Evolutionary conservation across 1,284 basidiomycete genomes (phyloP).

Genomic region (Athelia sp.): DNA sequence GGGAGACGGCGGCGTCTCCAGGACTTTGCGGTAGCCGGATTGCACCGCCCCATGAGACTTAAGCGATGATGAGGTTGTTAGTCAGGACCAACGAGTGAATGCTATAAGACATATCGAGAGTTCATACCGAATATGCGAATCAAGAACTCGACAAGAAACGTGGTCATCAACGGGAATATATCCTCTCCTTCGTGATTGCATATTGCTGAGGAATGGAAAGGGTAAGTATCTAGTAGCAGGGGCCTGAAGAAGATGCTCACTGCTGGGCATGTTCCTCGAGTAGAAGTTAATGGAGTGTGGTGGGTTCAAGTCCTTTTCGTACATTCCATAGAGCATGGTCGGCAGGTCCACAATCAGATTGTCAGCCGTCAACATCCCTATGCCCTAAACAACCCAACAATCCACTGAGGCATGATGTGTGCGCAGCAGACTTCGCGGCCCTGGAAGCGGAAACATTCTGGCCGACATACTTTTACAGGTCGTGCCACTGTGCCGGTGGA

Average conservation of each 20-base stretch:
- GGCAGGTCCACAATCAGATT: conserved; percentile 63
- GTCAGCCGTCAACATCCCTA: conserved; percentile 31
- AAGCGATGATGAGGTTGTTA: conserved; percentile 10
- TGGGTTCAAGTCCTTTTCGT: conserved; percentile 63
- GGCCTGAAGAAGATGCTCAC: conserved; percentile 30
- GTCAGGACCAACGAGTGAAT: neutral
- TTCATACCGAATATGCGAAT: conserved; percentile 66
- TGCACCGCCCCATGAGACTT: conserved; percentile 59
- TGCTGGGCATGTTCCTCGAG: conserved; percentile 53
- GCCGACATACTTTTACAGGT: conserved; percentile 68
- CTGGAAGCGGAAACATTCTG: conserved; percentile 53
- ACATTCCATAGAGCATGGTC: conserved; percentile 70
- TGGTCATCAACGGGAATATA: conserved; percentile 58
- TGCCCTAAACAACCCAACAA: conserved; percentile 42
- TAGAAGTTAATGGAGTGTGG: conserved; percentile 68
- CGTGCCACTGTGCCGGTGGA: conserved; percentile 55
- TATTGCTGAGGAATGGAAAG: conserved; percentile 32
- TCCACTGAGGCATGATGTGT: conserved; percentile 44
- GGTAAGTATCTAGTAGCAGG: neutral
- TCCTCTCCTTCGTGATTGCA: conserved; percentile 45
- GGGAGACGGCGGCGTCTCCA: conserved; percentile 17
- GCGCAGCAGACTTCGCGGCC: conserved; percentile 31
- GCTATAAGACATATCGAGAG: conserved; percentile 26
- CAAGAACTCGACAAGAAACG: conserved; percentile 56
- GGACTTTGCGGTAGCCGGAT: conserved; percentile 55